These are phyloP conservation scores for Rhizopus arrhizus DNA, from an alignment of 371 early-diverging fungal genomes.

Conservation along the genomic window DNA sequence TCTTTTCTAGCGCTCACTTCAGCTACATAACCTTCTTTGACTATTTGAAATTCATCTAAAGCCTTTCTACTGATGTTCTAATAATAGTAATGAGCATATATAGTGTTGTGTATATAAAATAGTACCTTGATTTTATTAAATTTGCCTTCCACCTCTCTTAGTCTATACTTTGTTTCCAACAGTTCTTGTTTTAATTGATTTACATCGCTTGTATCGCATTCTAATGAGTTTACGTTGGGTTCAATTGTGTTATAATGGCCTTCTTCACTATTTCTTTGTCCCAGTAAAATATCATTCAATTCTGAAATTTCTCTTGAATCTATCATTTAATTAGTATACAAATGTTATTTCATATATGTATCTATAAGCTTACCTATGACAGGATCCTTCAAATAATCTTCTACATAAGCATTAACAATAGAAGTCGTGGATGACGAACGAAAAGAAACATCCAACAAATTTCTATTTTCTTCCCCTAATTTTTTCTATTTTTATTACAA, in stretches of 20 bases:
- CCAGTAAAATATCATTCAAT: slow-evolving; percentile 26
- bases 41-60: slow-evolving; percentile 47
- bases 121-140: slow-evolving; percentile 50
- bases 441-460: background rate
- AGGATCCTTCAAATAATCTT: slow-evolving; percentile 18
- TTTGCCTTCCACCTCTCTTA: slow-evolving; percentile 43
- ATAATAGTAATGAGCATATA: background rate
- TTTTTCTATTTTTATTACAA: slow-evolving; percentile 3
- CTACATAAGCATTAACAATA: slow-evolving; percentile 32
- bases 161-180: slow-evolving; percentile 27
- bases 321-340: slow-evolving; percentile 1
- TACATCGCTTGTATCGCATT: slow-evolving; percentile 4
- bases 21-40: slow-evolving; percentile 46
- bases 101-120: background rate
- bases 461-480: slow-evolving; percentile 7
- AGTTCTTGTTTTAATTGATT: slow-evolving; percentile 32
- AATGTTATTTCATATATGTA: background rate
- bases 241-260: slow-evolving; percentile 7
- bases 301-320: slow-evolving; percentile 18
- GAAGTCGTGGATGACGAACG: slow-evolving; percentile 30
- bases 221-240: slow-evolving; percentile 10
- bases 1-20: slow-evolving; percentile 45
- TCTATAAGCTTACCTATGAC: slow-evolving; percentile 5
- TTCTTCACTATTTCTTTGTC: slow-evolving; percentile 29
- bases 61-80: slow-evolving; percentile 53